Conservation (phyloP, 1,284 basidiomycete genomes). For the Cryptococcus jaspeensis region DNA sequence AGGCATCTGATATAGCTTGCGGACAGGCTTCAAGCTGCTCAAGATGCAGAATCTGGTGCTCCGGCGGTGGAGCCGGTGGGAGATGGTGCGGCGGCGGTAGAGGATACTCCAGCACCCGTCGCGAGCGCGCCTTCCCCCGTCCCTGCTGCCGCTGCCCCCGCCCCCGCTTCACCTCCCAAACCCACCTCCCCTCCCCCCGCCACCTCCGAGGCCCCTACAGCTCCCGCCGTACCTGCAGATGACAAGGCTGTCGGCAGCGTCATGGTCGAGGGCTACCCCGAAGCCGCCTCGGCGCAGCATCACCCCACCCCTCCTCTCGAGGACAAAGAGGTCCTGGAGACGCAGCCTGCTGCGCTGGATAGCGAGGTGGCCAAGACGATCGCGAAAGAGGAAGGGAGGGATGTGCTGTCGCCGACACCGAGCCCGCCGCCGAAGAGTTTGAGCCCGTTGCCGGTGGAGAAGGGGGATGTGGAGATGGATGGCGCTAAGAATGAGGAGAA, state of each 20-base stretch:
- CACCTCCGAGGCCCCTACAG: neutral
- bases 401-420: constrained; percentile 17
- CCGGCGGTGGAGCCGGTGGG: neutral
- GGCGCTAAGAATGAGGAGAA: constrained; percentile 8
- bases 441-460: constrained; percentile 15
- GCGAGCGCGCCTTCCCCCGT: neutral
- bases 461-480: neutral
- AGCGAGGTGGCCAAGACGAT: constrained; percentile 22
- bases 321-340: neutral
- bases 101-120: no score
- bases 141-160: neutral
- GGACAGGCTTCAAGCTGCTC: constrained; percentile 34
- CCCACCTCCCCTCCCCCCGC: neutral
- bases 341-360: constrained; percentile 26
- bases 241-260: constrained; percentile 15
- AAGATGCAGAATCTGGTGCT: constrained; percentile 11
- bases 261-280: constrained; percentile 23
- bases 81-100: no score
- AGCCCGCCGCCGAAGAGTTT: constrained; percentile 14
- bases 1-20: constrained; percentile 28
- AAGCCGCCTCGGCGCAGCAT: constrained; percentile 2
- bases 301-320: constrained; percentile 1
- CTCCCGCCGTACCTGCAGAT: neutral
- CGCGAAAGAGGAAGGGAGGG: constrained; percentile 27
- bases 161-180: neutral